Percentiles rank a stretch among this genome's conserved stretches.
phyloP scores from a whole-genome alignment of 106 monocot genomes.

The Phalaenopsis aphrodite region DNA sequence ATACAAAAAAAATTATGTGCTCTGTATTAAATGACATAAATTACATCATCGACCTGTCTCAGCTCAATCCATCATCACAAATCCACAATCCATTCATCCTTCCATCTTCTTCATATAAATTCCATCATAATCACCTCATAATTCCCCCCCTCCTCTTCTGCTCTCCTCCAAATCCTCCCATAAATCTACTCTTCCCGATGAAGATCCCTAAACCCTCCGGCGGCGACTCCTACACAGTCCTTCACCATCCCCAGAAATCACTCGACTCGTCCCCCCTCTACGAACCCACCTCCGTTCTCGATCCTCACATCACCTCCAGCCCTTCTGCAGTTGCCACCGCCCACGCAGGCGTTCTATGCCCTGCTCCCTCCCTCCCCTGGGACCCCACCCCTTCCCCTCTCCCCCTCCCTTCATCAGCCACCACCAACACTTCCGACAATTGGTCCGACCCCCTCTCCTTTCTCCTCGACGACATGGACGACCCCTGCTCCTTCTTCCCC shows the following conservation, averaged over 20 bases:
- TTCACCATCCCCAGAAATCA: neutral
- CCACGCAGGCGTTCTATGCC: constrained; percentile 2
- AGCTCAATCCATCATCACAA: constrained; percentile 4
- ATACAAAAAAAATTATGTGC: too few species aligned
- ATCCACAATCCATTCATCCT: neutral
- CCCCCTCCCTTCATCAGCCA: neutral
- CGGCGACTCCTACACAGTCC: neutral
- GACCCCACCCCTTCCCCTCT: constrained; percentile 1
- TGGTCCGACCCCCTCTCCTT: constrained; percentile 36
- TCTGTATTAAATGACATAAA: too few species aligned
- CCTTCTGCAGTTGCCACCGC: constrained; percentile 24
- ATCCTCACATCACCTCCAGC: constrained; percentile 54
- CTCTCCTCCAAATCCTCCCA: neutral
- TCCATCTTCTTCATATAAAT: neutral
- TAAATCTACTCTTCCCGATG: neutral
- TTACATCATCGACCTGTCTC: too few species aligned
- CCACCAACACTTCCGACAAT: constrained; percentile 9
- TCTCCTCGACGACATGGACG: constrained; percentile 16
- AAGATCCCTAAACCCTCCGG: constrained; percentile 13
- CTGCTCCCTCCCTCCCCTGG: constrained; percentile 4
- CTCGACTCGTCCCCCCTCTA: constrained; percentile 16
- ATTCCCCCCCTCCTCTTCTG: constrained; percentile 1
- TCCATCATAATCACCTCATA: constrained; percentile 6
- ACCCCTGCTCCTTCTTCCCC: constrained; percentile 8
- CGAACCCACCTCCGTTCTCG: constrained; percentile 84